Conservation (phyloP, 2,329 filamentous ascomycete genomes). For the Penicillium expansum region DNA sequence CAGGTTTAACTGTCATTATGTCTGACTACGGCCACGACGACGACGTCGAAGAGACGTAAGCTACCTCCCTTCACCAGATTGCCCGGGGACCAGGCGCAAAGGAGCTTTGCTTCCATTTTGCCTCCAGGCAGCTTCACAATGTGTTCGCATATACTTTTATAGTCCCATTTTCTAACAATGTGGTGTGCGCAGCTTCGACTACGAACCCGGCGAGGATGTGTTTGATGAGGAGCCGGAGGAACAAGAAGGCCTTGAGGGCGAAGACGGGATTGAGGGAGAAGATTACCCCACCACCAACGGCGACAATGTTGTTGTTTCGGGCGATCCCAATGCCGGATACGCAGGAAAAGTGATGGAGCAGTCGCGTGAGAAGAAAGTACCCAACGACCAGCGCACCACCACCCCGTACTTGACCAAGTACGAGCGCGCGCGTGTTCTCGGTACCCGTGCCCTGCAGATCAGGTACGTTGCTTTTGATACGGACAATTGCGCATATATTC, state of each 20-base stretch:
- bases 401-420: slow-evolving; percentile 99
- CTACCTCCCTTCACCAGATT: slow-evolving; percentile 11
- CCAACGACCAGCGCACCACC: slow-evolving; percentile 81
- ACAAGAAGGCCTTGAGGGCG: slow-evolving; percentile 54
- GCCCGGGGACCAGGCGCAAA: slow-evolving; percentile 12
- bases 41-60: slow-evolving; percentile 58
- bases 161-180: slow-evolving; percentile 27
- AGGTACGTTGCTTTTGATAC: slow-evolving; percentile 61
- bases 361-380: slow-evolving; percentile 77
- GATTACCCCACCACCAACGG: slow-evolving; percentile 39
- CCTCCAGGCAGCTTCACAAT: slow-evolving; percentile 3
- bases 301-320: slow-evolving; percentile 45
- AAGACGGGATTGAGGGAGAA: slow-evolving; percentile 53
- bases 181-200: slow-evolving; percentile 41
- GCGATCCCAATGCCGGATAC: slow-evolving; percentile 51
- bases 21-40: slow-evolving; percentile 72
- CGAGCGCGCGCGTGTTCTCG: slow-evolving; percentile 87
- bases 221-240: slow-evolving; percentile 66
- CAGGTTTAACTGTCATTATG: slow-evolving; percentile 49
- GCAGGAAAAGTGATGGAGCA: slow-evolving; percentile 56
- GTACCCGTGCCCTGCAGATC: slow-evolving; percentile 91
- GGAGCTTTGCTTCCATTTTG: slow-evolving; percentile 8
- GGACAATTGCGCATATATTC: slow-evolving; percentile 81
- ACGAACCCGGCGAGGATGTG: slow-evolving; percentile 58
- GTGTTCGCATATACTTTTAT: slow-evolving; percentile 3